phyloP scores from a whole-genome alignment of 2,329 filamentous ascomycete species.

The Hymenoscyphus occultus region DNA sequence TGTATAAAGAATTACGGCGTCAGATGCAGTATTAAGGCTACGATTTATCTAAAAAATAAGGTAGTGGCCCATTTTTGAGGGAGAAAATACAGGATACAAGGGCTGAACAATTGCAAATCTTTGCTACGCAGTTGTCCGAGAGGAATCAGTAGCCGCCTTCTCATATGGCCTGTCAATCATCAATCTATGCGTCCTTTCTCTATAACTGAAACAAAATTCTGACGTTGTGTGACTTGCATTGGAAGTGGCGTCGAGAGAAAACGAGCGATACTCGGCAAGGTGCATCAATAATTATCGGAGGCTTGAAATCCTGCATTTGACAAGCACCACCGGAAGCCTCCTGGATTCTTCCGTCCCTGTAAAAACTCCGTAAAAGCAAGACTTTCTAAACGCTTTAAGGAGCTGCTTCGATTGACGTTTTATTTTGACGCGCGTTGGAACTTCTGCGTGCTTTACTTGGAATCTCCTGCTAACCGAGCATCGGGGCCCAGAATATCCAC shows the following conservation, averaged over 20 bases:
- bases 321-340: neutral
- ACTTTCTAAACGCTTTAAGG: neutral
- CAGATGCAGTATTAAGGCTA: no score
- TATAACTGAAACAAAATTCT: no score
- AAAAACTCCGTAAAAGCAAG: neutral
- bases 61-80: no score
- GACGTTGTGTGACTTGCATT: no score
- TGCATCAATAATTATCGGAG: conserved; percentile 6
- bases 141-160: no score
- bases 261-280: conserved; percentile 22
- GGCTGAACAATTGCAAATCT: no score
- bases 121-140: no score
- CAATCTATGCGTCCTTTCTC: no score
- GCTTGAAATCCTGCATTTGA: neutral
- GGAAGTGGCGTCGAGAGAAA: conserved; percentile 1
- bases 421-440: neutral
- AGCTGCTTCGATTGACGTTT: neutral
- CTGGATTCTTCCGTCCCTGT: neutral
- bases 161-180: no score
- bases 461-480: neutral
- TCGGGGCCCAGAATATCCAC: neutral
- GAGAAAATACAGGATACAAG: no score
- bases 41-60: no score
- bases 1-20: neutral
- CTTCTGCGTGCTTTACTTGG: neutral